Conservation (phyloP, 306 rosid genomes). For the Alnus glutinosa region DNA sequence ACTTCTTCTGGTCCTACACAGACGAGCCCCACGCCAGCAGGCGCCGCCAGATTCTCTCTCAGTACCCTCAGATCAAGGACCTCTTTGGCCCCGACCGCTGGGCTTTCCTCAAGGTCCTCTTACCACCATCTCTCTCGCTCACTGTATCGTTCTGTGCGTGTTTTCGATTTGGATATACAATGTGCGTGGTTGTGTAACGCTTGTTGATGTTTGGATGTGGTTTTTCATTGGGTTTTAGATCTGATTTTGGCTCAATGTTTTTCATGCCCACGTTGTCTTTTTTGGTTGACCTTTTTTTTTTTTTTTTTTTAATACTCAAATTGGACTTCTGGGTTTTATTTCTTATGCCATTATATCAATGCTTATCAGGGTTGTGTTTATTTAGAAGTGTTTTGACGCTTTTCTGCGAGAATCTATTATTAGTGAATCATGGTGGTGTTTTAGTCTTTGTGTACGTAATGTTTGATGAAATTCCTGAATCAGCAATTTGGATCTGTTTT, state of each 20-base stretch:
- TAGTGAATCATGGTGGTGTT: not conserved
- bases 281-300: not conserved
- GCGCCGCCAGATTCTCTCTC: slow-evolving; percentile 89
- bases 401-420: not conserved
- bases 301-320: not conserved
- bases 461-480: not conserved
- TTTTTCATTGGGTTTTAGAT: slow-evolving; percentile 22
- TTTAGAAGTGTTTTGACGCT: not conserved
- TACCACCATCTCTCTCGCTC: not conserved
- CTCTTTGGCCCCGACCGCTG: slow-evolving; percentile 81
- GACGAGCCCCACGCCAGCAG: slow-evolving; percentile 94
- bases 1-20: slow-evolving; percentile 91
- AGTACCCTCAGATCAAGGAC: slow-evolving; percentile 81
- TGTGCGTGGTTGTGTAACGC: not conserved
- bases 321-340: not conserved
- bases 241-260: slow-evolving; percentile 13
- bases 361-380: not conserved
- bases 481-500: not conserved
- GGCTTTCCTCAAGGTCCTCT: slow-evolving; percentile 68
- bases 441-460: not conserved
- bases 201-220: slow-evolving; percentile 3
- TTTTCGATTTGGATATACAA: not conserved
- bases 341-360: not conserved
- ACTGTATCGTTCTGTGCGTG: not conserved
- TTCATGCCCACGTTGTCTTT: slow-evolving; percentile 10